Evolutionary conservation across 2,329 filamentous ascomycete genomes (phyloP).

Genomic region (Aspergillus fructus): DNA sequence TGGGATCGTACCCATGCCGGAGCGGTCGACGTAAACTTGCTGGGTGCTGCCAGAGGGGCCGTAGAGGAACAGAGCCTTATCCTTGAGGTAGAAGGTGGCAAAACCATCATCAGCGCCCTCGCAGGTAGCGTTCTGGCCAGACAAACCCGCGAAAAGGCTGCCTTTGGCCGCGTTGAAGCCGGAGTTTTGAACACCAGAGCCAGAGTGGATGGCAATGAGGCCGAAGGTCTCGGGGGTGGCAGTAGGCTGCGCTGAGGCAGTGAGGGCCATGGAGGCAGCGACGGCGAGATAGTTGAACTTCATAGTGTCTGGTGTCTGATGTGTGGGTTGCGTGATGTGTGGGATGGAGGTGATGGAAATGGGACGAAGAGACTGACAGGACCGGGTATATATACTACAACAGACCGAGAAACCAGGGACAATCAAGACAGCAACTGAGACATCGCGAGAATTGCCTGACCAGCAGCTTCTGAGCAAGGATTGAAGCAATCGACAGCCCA

Average conservation of each 20-base stretch:
- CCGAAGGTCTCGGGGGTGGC: constrained; percentile 42
- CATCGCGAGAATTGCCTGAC: no score
- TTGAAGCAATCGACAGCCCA: no score
- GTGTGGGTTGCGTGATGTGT: no score
- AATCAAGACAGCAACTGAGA: no score
- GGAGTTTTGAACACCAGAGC: constrained; percentile 50
- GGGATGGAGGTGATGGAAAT: no score
- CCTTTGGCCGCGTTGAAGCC: constrained; percentile 46
- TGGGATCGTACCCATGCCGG: constrained; percentile 54
- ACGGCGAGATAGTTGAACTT: constrained; percentile 28
- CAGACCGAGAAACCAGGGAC: no score
- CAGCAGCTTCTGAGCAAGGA: no score
- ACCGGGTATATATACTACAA: no score
- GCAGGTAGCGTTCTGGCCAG: constrained; percentile 52
- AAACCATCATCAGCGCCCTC: constrained; percentile 33
- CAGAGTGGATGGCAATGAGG: constrained; percentile 52
- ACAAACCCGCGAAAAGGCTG: constrained; percentile 47
- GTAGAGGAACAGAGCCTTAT: constrained; percentile 53
- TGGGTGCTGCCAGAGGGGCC: constrained; percentile 46
- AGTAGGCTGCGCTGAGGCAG: constrained; percentile 22
- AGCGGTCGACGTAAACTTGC: constrained; percentile 55
- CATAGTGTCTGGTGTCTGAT: constrained; percentile 9
- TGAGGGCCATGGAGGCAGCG: constrained; percentile 33
- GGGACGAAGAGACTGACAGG: no score
- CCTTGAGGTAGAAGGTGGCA: constrained; percentile 53